Conservation (phyloP, 202 grass and related monocot species). For the Sporobolus alterniflorus region DNA sequence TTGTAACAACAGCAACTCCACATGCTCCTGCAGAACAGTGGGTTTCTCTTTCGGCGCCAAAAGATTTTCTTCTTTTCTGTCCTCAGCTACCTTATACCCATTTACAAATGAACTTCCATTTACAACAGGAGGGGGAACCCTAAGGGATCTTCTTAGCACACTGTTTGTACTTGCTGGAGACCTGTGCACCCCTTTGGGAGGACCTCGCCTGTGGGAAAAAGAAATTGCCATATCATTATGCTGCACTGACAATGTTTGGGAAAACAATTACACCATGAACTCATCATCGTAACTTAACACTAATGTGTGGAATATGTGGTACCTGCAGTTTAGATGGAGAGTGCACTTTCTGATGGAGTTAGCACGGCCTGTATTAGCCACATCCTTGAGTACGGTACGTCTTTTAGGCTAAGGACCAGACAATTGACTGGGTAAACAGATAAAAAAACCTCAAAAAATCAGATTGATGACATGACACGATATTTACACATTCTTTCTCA, state of each 20-base stretch:
- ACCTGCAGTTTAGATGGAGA: constrained; percentile 69
- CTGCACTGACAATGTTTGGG: not conserved
- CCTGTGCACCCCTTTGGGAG: constrained; percentile 31
- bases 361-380: constrained; percentile 51
- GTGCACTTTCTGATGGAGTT: constrained; percentile 36
- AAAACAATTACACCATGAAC: not conserved
- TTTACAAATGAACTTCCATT: constrained; percentile 38
- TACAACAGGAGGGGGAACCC: constrained; percentile 10
- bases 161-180: constrained; percentile 50
- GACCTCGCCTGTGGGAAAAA: constrained; percentile 62
- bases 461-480: no score
- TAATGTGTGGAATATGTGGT: constrained; percentile 20
- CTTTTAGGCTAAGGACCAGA: constrained; percentile 62
- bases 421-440: no score
- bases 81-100: constrained; percentile 49
- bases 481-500: no score
- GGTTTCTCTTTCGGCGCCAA: constrained; percentile 37
- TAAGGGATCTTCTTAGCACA: constrained; percentile 49
- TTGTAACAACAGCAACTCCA: constrained; percentile 24
- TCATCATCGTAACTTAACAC: not conserved
- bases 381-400: constrained; percentile 63
- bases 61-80: constrained; percentile 18
- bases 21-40: constrained; percentile 26
- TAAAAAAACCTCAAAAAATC: no score
- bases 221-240: constrained; percentile 9